Evolutionary conservation across 179 eudicot genomes (phyloP).

Genomic region (Spergularia azorica): DNA sequence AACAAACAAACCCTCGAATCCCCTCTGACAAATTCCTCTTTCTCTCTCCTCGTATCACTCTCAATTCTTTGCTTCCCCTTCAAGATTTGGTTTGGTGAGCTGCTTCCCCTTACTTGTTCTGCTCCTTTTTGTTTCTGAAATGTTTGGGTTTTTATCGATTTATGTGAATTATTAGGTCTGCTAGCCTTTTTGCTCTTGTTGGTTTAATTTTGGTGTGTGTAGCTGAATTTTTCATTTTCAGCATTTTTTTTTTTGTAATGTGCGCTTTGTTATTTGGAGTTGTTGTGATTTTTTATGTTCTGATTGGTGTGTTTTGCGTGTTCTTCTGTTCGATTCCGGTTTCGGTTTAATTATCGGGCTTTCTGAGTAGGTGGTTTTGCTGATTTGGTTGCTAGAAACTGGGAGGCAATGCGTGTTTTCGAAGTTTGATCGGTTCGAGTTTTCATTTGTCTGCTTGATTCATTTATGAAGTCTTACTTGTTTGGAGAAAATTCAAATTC

Average conservation of each 20-base stretch:
- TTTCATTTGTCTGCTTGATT: too few relatives aligned
- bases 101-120: background rate
- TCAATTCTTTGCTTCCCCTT: background rate
- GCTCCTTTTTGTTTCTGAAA: background rate
- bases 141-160: background rate
- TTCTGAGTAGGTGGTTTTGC: background rate
- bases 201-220: background rate
- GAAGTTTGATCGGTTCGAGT: background rate
- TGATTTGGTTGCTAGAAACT: background rate
- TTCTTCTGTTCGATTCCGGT: background rate
- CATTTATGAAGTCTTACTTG: too few relatives aligned
- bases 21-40: background rate
- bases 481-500: too few relatives aligned
- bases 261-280: too few relatives aligned
- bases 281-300: background rate
- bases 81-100: constrained; percentile 1
- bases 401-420: constrained; percentile 2
- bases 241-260: background rate
- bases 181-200: background rate
- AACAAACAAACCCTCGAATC: background rate
- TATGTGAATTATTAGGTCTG: background rate
- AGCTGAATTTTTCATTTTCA: background rate
- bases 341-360: background rate
- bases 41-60: background rate
- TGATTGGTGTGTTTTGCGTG: background rate